Conservation (phyloP, 305 asterid species). For the Ruellia speciosa region DNA sequence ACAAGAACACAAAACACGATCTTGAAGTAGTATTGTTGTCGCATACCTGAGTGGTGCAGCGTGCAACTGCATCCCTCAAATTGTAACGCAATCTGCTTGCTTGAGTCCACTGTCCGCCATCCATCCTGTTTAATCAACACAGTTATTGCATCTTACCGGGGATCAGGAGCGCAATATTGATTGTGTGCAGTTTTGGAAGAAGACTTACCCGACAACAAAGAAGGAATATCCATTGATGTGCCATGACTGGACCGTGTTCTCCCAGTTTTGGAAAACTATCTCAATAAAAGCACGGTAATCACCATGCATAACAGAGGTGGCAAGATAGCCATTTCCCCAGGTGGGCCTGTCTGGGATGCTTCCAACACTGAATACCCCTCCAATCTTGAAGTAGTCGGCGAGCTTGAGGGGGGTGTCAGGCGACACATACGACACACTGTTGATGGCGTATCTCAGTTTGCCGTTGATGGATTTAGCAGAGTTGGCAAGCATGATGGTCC, state of each 20-base stretch:
- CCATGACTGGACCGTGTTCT: conserved; percentile 80
- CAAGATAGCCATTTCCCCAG: conserved; percentile 50
- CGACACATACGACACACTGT: conserved; percentile 54
- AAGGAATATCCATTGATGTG: conserved; percentile 77
- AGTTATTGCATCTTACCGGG: conserved; percentile 7
- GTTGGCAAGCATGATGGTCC: conserved; percentile 77
- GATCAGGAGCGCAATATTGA: too few species aligned
- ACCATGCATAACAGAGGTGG: conserved; percentile 71
- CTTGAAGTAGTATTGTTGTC: neutral
- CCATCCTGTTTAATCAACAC: conserved; percentile 46
- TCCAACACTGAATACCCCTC: conserved; percentile 63
- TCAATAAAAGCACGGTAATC: conserved; percentile 55
- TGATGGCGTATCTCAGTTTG: conserved; percentile 78
- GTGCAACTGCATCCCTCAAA: conserved; percentile 65
- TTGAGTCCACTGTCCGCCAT: conserved; percentile 77
- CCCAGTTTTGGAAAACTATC: conserved; percentile 87
- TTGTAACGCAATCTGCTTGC: conserved; percentile 59
- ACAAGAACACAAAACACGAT: neutral
- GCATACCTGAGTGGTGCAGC: conserved; percentile 67
- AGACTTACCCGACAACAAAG: conserved; percentile 76
- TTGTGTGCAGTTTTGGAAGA: neutral
- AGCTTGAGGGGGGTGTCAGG: conserved; percentile 85
- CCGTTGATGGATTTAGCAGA: conserved; percentile 73
- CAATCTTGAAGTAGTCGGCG: conserved; percentile 81
- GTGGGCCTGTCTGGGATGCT: conserved; percentile 57